Base-by-base conservation (phyloP, 306 rosid genomes). In the Pachyrhizus erosus region DNA sequence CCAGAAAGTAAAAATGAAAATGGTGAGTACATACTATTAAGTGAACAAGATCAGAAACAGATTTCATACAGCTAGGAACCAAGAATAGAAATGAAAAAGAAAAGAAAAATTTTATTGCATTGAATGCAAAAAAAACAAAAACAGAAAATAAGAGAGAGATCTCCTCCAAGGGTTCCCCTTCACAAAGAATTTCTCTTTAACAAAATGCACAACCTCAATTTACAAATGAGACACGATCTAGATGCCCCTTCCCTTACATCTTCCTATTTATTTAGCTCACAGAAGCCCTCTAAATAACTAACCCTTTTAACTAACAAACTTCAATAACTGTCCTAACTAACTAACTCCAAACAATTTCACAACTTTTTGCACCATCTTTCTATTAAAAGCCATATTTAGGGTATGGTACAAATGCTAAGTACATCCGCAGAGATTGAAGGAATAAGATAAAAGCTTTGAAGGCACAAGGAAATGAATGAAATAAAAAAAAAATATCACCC, bases 21-120 rank as follows among this genome's bases (percentile, higher is more conserved):
- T 9, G 70, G 64, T 87, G 80, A 79, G 79, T 55, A 66, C 68
- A 13, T 46, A 58, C 76, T n/a, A 64, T 17, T 48, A 45, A 79
- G 57, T 24, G 68, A 79, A 82, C 78, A 29, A 7, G 76, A 67
- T 11, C 45, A 49, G 73, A 81, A 75, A 65, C 79, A 67, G 58
- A 51, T 86, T 42, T 43, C 42, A 37, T 31, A 78, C 15, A 15
- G 52, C 23, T 31, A 31, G 11, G 12, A 62, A 29, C 5, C 70
- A 29, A 27, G 5, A 29, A 62, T 29, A 29, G 43, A 31, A 29
- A 14, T 15, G 42, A 23, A 29, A 62, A 61, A 61, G 68, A 62
- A 62, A 62, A 17, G 27, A 54, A 54, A 54, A 2, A 18, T n/a
- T 51, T n/a, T 51, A 51, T n/a, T 7, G 26, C 20, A 54, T 54